Conservation (phyloP, 176 grass and related monocot genomes). For the Neostapfia colusana region DNA sequence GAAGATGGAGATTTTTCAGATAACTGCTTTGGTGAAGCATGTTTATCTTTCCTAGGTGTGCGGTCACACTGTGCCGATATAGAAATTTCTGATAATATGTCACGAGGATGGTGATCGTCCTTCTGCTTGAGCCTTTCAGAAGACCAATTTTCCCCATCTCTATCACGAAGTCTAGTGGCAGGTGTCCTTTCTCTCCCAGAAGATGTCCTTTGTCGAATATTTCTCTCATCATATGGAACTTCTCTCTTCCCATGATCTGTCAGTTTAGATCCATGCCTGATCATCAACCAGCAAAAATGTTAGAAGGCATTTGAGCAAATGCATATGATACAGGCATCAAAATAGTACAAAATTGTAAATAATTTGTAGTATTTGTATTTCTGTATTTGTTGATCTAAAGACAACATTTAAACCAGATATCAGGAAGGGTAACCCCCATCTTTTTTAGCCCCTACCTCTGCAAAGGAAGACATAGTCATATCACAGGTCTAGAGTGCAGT, state of each 20-base stretch:
- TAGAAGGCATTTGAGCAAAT: constrained; percentile 33
- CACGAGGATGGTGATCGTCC: constrained; percentile 62
- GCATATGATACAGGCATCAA: constrained; percentile 16
- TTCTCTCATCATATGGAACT: constrained; percentile 64
- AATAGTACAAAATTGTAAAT: constrained; percentile 8
- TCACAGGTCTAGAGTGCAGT: not conserved
- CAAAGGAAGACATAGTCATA: not conserved
- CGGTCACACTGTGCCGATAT: constrained; percentile 57
- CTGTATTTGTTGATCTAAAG: constrained; percentile 28
- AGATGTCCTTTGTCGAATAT: constrained; percentile 52
- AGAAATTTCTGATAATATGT: constrained; percentile 55
- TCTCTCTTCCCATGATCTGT: constrained; percentile 75
- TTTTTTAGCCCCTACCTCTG: not conserved
- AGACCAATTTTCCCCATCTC: constrained; percentile 57
- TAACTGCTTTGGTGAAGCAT: constrained; percentile 60
- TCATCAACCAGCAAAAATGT: constrained; percentile 28
- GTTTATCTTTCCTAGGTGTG: constrained; percentile 66
- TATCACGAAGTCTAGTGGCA: constrained; percentile 62
- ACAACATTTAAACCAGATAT: not conserved
- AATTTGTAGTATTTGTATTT: not conserved
- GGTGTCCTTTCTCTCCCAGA: constrained; percentile 65
- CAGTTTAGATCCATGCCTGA: constrained; percentile 75
- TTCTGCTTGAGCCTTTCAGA: constrained; percentile 59
- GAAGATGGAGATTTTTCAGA: constrained; percentile 72
- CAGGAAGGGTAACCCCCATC: constrained; percentile 2